Evolutionary conservation across 2,329 filamentous ascomycete species (phyloP), one percentile per base, ranked within the genome.

Genomic region (Aureobasidium pullulans): DNA sequence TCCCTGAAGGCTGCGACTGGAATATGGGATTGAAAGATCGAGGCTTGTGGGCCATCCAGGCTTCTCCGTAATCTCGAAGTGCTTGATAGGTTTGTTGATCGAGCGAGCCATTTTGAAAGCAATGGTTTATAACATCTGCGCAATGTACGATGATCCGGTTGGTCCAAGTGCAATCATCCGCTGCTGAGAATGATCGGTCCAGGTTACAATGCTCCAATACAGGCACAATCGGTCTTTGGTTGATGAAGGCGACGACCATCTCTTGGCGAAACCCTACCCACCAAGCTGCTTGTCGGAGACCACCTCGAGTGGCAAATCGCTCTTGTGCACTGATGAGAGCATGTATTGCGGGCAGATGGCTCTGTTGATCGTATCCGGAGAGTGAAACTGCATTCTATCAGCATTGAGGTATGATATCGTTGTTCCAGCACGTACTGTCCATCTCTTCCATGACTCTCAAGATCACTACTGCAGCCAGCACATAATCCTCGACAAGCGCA

Each of bases 61-160:
- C 69, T 34, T 73, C 67, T 53, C 77, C 75, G 60, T 77, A 79
- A 6, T 74, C 68, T 10, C 76, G 69, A 11, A 85, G 70, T 28
- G 75, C 71, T 6, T 68, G 71, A 73, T 81, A 83, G 19, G 66
- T 62, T 5, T 61, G 62, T 44, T 58, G 62, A 60, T 72, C 62
- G 66, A 67, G 63, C 23, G 70, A 67, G 15, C 65, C 67, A 15
- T 76, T 71, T 1, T 78, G 76, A 63, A 85, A 86, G 66, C 84
- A 87, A 65, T 80, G 84, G 62, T 84, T 82, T 13, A 87, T 71
- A 1, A 86, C 81, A 62, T 86, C 82, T 15, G 83, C 83, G 57
- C 83, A 83, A 64, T 84, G 81, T 3, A 84, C 77, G 0, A 87
- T 78, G 15, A 84, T 81, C 16, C 83, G 19, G 29, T 59, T 59